Evolutionary conservation across 106 monocot species (phyloP), one percentile per base, ranked within the genome.

Genomic region (Iris macrosiphon): DNA sequence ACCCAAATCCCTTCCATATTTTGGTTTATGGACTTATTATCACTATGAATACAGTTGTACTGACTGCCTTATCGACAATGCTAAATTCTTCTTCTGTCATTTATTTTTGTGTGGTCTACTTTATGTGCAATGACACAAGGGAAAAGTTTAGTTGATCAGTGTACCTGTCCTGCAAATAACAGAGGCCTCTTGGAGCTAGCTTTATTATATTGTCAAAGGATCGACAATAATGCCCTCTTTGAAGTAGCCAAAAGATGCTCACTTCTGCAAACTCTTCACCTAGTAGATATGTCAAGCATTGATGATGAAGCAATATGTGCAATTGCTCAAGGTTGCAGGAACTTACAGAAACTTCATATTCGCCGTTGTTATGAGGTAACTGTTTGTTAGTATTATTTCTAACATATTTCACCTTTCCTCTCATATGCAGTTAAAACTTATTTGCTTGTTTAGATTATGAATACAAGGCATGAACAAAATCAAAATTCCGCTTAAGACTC

Each of bases 331-430:
- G 90, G 90, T 67, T 98, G 90, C 62, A 83, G 37, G 47, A 83
- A 81, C 57, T 32, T 98, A 27, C 74, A 64, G 59, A 80, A 98
- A 66, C 75, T 98, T 57, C 87, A 87, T 47, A 69, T 98, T 63
- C 73, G 90, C n/a, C 96, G 96, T 51, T 90, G 96, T 66, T 83
- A 98, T 60, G 83, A 90, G 96, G 96, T 95, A 70, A 50, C 9
- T 38, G n/a, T 44, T 35, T 38, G 21, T 19, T 19, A 41, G 37
- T 7, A 12, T 49, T 45, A 27, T 47, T 28, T 39, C 19, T 21
- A n/a, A 12, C 11, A 10, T 27, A 23, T 25, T 6, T 26, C 24
- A 22, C 2, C n/a, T n/a, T n/a, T 31, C n/a, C 3, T n/a, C 35
- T 7, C 8, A 31, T 6, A 19, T 35, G 28, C n/a, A n/a, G n/a